Base-by-base conservation (phyloP, 352 stramenopile genomes). In the Phytopythium chamaehyphon region DNA sequence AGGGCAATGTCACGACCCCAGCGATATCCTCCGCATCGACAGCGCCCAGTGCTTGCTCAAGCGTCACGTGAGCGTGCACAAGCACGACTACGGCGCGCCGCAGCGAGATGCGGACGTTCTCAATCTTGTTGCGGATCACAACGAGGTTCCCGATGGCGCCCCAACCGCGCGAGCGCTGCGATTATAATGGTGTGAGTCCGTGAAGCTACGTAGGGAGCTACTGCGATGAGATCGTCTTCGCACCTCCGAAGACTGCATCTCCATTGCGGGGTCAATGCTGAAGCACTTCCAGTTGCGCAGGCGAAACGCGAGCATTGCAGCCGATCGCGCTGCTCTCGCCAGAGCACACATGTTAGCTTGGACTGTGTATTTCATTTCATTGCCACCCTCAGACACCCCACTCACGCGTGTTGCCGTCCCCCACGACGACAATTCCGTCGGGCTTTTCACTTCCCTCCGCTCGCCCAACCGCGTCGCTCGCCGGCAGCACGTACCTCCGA, bases 81-180 rank as follows among this genome's bases (percentile, higher is more conserved):
- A 93, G 62, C 36, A 90, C 76, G 31, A 90, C 54, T 40, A 93
- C 75, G 1, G 70, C 83, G 16, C 73, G 59, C 1, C 65, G 62
- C 39, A 93, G 47, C 1, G 59, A 54, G 54, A 90, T 88, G 24
- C 76, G 76, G 16, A 93, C 77, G 26, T 90, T 86, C 43, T 93
- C 79, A 40, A 93, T 90, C 55, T 93, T 93, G 60, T 90, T 88
- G 58, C 77, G 68, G 35, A 93, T 70, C 44, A 86, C 71, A 9
- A 90, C 73, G 19, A 93, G 61, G 54, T 93, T 93, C 7, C 58
- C 52, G 26, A 93, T 72, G 4, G 59, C 43, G 7, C 57, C 37
- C 83, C 83, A 93, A 5, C 65, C 51, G 2, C 69, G 55, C 3
- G 76, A 73, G 0, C 69, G 70, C 67, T 86, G 37, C 15, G 59